Base-by-base conservation (phyloP, 2,329 filamentous ascomycete species). In the Diplodia sapinea region DNA sequence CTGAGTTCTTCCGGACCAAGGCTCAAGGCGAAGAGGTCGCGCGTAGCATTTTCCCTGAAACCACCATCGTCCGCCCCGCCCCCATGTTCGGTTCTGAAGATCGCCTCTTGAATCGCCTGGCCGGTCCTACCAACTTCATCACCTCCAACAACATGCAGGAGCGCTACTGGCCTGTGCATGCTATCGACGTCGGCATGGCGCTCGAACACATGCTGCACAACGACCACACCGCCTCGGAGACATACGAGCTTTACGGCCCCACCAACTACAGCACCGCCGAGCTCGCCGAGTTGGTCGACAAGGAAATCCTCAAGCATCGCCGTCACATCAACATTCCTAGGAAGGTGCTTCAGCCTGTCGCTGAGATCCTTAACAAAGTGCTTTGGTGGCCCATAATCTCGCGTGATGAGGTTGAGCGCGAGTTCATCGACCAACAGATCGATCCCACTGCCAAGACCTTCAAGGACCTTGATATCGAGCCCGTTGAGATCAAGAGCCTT, bases 11-110 rank as follows among this genome's bases (percentile, higher is more conserved):
- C 81, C 85, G 90, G 69, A 96, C 93, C 73, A 99, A 99, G 87
- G 94, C 85, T 69, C 87, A 85, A 76, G 91, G 91, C 72, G 95
- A 99, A 83, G 84, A 90, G 77, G 87, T 96, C 59, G 95, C 89
- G 55, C 90, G 94, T 70, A 88, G 86, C 74, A 94, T 98, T 77
- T 99, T 93, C 84, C 95, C 95, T 31, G 95, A 99, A 82, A 96
- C 95, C 20, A 99, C 95, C 55, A 93, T 99, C 73, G 95, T 99
- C 71, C 89, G 95, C 71, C 95, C 95, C 54, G 92, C 94, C 13
- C 95, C 94, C 65, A 87, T 97, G 80, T 99, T 96, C 77, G 95
- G 95, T 43, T 96, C 93, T 76, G 95, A 99, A 81, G 95, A 99
- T 81, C 90, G 90, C 74, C 87, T 99, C 54, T 88, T 99, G 47